A percentile compares a stretch with the other conserved stretches of the same genome.
These are phyloP conservation scores for Collybia sordida DNA, from an alignment of 768 basidiomycete species.

Conservation along the genomic window DNA sequence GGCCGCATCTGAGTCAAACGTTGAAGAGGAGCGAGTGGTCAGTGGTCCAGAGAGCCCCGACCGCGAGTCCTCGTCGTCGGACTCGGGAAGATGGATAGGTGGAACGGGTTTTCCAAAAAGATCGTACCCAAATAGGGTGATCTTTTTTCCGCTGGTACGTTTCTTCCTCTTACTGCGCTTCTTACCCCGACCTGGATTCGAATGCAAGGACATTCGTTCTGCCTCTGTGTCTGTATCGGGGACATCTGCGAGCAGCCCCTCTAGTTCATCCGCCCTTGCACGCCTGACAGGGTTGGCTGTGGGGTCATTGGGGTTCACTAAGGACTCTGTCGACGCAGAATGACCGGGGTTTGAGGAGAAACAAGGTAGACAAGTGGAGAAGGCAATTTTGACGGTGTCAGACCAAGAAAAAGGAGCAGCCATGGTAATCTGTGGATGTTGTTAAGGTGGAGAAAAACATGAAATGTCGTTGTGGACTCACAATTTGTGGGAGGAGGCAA, in stretches of 20 bases:
- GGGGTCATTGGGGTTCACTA: constrained; percentile 19
- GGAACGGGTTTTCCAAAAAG: constrained; percentile 54
- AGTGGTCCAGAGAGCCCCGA: constrained; percentile 5
- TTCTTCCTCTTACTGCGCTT: constrained; percentile 26
- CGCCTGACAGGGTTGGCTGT: constrained; percentile 32
- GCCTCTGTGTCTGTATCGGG: constrained; percentile 46
- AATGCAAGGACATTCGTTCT: constrained; percentile 66
- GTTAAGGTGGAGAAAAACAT: no score
- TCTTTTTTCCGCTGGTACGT: constrained; percentile 30
- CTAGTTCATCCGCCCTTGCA: constrained; percentile 36
- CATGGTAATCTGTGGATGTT: constrained; percentile 17
- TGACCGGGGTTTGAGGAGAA: constrained; percentile 27
- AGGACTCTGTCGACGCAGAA: constrained; percentile 18
- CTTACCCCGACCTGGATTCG: constrained; percentile 42
- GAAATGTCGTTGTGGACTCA: background rate
- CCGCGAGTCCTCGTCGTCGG: constrained; percentile 39
- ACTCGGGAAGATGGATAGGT: constrained; percentile 60
- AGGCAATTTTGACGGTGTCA: constrained; percentile 56
- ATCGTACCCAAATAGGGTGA: constrained; percentile 65
- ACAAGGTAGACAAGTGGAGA: constrained; percentile 62
- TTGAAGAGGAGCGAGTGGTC: constrained; percentile 27
- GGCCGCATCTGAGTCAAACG: constrained; percentile 72
- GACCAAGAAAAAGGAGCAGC: constrained; percentile 53
- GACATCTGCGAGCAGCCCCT: constrained; percentile 36
- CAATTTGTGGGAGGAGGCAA: background rate